Evolutionary conservation across 2,329 filamentous ascomycete species (phyloP).

Genomic region (Niveomyces coronatus): DNA sequence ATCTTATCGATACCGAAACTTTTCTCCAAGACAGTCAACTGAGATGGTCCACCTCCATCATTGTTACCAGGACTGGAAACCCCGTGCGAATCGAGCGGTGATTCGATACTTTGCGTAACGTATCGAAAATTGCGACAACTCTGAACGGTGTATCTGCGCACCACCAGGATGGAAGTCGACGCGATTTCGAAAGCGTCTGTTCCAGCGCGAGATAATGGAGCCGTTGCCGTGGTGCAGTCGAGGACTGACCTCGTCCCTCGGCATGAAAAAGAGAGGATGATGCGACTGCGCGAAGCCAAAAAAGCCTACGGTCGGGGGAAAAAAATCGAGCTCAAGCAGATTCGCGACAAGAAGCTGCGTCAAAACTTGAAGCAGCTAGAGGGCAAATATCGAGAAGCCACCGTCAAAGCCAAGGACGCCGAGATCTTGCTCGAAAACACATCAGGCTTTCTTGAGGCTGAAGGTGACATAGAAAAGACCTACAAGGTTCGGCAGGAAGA

Average conservation of each 20-base stretch:
- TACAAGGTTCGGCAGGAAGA: slow-evolving; percentile 89
- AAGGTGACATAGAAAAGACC: slow-evolving; percentile 79
- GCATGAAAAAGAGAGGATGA: slow-evolving; percentile 39
- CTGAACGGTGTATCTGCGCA: no score
- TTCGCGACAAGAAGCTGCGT: slow-evolving; percentile 85
- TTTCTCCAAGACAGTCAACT: slow-evolving; percentile 1
- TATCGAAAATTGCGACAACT: background rate
- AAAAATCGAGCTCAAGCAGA: slow-evolving; percentile 57
- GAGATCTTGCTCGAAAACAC: slow-evolving; percentile 89
- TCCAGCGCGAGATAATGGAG: slow-evolving; percentile 39
- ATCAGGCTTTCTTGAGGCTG: slow-evolving; percentile 76
- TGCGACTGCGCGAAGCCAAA: slow-evolving; percentile 52
- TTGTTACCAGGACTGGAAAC: no score
- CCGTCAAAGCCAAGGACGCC: slow-evolving; percentile 81
- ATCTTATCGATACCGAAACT: slow-evolving; percentile 7
- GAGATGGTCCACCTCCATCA: background rate
- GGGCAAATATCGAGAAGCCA: slow-evolving; percentile 69
- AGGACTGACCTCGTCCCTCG: slow-evolving; percentile 43
- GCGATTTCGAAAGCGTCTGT: slow-evolving; percentile 18
- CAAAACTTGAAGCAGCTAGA: slow-evolving; percentile 71
- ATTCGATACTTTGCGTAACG: no score
- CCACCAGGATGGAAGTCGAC: slow-evolving; percentile 2
- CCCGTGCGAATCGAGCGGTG: no score
- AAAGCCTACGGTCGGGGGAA: slow-evolving; percentile 77
- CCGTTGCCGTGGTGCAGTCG: slow-evolving; percentile 36